Evolutionary conservation across 768 basidiomycete genomes (phyloP).

Genomic region (Vararia minispora): DNA sequence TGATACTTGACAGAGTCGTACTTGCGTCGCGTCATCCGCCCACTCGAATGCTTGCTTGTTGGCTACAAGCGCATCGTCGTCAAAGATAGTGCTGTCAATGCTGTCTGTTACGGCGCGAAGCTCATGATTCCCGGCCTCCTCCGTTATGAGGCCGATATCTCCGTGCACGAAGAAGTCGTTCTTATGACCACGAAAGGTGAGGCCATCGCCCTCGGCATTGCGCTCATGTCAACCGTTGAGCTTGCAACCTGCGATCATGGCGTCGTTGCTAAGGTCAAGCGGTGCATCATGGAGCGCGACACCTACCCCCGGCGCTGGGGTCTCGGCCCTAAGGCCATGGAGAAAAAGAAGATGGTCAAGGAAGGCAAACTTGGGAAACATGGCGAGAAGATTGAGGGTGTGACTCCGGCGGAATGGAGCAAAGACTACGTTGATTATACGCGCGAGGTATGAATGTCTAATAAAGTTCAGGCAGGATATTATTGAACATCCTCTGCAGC

Average conservation of each 20-base stretch:
- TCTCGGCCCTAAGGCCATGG: constrained; percentile 89
- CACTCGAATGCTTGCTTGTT: constrained; percentile 85
- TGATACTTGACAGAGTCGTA: constrained; percentile 67
- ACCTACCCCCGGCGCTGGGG: constrained; percentile 98
- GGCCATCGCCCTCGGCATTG: constrained; percentile 88
- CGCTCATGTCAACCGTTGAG: constrained; percentile 98
- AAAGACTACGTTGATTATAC: constrained; percentile 91
- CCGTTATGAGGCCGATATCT: constrained; percentile 92
- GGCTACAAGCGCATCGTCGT: constrained; percentile 99
- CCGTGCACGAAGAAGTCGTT: constrained; percentile 91
- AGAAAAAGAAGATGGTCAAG: constrained; percentile 98
- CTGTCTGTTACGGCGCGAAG: constrained; percentile 98
- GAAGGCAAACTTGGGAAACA: constrained; percentile 96
- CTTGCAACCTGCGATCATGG: constrained; percentile 97
- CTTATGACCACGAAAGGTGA: constrained; percentile 99
- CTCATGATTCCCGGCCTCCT: constrained; percentile 98
- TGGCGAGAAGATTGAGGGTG: constrained; percentile 78
- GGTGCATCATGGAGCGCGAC: constrained; percentile 99
- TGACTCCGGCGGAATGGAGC: constrained; percentile 87
- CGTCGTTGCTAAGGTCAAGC: constrained; percentile 97
- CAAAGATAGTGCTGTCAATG: constrained; percentile 98
- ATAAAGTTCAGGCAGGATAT: constrained; percentile 17
- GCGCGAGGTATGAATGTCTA: constrained; percentile 38
- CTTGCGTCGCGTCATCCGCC: constrained; percentile 87
- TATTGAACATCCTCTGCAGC: constrained; percentile 15